A percentile compares a stretch with the other conserved stretches of the same genome.
Evolutionary conservation across 441 rosid species (phyloP).

Genomic region (Flueggea neowawraea): DNA sequence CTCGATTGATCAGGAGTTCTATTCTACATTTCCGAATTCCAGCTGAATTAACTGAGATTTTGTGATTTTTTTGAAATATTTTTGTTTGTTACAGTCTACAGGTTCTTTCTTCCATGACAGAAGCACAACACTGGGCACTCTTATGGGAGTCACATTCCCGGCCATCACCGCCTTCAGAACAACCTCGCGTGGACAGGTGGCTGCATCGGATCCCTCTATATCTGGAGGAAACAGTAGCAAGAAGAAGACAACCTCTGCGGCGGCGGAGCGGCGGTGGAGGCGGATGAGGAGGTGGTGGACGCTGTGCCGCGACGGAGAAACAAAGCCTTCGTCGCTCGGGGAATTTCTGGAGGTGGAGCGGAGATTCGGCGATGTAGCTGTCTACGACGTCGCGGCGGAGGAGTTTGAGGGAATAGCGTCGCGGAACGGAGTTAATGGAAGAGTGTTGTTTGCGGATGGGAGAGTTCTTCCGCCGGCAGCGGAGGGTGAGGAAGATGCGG

Average conservation of each 20-base stretch:
- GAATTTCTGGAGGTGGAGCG: slow-evolving; percentile 87
- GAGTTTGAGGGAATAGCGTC: slow-evolving; percentile 51
- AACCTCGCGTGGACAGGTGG: slow-evolving; percentile 38
- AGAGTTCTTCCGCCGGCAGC: slow-evolving; percentile 75
- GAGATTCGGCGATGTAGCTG: slow-evolving; percentile 65
- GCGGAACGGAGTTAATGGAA: slow-evolving; percentile 20
- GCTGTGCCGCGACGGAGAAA: slow-evolving; percentile 59
- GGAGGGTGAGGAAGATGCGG: slow-evolving; percentile 18
- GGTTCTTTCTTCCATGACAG: slow-evolving; percentile 93
- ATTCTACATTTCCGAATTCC: too few species aligned
- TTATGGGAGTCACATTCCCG: slow-evolving; percentile 81
- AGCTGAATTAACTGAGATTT: too few species aligned
- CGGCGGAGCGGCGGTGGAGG: slow-evolving; percentile 38
- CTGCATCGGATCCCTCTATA: slow-evolving; percentile 1
- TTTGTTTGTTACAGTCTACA: slow-evolving; percentile 50
- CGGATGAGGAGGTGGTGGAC: slow-evolving; percentile 76
- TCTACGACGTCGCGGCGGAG: slow-evolving; percentile 37
- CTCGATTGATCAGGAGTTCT: background rate
- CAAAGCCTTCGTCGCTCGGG: slow-evolving; percentile 67
- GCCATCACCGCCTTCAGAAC: slow-evolving; percentile 50
- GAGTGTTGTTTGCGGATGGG: slow-evolving; percentile 70
- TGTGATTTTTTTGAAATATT: too few species aligned
- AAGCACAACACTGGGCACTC: slow-evolving; percentile 86
- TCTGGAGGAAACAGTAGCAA: slow-evolving; percentile 16
- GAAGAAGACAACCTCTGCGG: slow-evolving; percentile 23